These are phyloP conservation scores for Klebsormidium nitens DNA, from an alignment of 139 green algal species.

Conservation along the genomic window DNA sequence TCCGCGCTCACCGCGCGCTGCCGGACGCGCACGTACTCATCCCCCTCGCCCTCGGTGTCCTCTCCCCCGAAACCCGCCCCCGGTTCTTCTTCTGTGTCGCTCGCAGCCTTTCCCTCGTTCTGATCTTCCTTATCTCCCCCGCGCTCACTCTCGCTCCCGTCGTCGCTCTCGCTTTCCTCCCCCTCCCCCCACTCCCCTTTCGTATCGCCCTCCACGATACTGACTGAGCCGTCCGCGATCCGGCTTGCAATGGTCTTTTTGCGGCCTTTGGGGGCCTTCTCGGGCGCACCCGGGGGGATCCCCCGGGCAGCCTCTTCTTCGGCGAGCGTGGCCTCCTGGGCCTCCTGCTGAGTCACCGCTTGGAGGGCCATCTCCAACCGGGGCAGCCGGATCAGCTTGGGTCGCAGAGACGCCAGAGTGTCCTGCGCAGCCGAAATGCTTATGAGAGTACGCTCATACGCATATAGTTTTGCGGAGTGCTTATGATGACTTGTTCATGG, in stretches of 20 bases:
- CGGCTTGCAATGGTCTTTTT: no score
- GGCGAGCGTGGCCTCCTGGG: constrained; percentile 9
- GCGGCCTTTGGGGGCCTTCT: no score
- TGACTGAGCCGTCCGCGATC: no score
- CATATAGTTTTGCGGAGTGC: no score
- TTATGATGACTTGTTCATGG: no score
- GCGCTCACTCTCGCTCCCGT: constrained; percentile 23
- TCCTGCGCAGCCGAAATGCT: no score
- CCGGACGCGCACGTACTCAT: constrained; percentile 26
- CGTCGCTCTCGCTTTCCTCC: constrained; percentile 36
- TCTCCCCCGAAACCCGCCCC: constrained; percentile 16
- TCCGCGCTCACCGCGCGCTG: constrained; percentile 13
- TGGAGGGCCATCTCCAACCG: constrained; percentile 58
- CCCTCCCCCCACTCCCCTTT: constrained; percentile 26
- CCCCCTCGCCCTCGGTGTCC: constrained; percentile 25
- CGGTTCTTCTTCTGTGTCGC: constrained; percentile 10
- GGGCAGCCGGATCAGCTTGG: constrained; percentile 49
- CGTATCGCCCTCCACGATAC: no score
- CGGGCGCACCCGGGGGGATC: no score
- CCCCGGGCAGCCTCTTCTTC: constrained; percentile 23
- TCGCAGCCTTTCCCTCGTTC: constrained; percentile 33
- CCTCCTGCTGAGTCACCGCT: constrained; percentile 58
- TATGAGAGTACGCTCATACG: no score
- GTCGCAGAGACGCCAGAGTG: constrained; percentile 65
- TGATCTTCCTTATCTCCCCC: constrained; percentile 20